These are phyloP conservation scores for Blastocystis sp. DNA, from an alignment of 352 stramenopile genomes.

Conservation along the genomic window DNA sequence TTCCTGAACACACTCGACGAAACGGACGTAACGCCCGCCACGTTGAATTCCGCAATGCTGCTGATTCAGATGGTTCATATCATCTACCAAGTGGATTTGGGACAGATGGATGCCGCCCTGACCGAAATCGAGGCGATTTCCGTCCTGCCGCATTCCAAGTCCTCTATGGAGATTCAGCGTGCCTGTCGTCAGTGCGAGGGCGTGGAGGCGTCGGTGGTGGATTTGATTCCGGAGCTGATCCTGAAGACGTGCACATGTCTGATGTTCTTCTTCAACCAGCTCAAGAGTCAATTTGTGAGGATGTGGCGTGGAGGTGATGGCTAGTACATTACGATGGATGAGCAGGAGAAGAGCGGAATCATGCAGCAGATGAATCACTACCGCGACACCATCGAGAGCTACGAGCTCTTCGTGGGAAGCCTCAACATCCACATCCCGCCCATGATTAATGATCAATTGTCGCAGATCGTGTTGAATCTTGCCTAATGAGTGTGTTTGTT, in stretches of 20 bases:
- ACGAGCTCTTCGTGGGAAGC: slow-evolving; percentile 39
- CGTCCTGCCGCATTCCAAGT: not conserved
- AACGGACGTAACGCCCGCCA: too few species aligned
- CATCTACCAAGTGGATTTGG: not conserved
- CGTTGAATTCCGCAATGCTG: too few species aligned
- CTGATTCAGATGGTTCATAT: not conserved
- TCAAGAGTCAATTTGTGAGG: slow-evolving; percentile 13
- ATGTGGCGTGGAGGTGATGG: not conserved
- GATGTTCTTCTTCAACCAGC: slow-evolving; percentile 20
- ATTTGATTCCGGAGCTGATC: slow-evolving; percentile 19
- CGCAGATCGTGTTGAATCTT: slow-evolving; percentile 56
- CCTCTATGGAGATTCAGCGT: not conserved
- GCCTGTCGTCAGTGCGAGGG: not conserved
- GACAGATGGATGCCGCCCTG: not conserved
- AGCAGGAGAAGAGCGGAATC: slow-evolving; percentile 39
- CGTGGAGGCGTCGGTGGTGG: not conserved
- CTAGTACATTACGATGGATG: slow-evolving; percentile 42
- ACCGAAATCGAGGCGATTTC: not conserved
- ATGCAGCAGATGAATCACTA: slow-evolving; percentile 28
- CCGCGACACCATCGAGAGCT: not conserved
- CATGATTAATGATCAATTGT: slow-evolving; percentile 42
- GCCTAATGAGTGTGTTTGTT: slow-evolving; percentile 7
- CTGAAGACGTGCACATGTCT: slow-evolving; percentile 15
- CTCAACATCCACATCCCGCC: slow-evolving; percentile 22
- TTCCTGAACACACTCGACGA: too few species aligned